Evolutionary conservation across 2,329 filamentous ascomycete species (phyloP).

Genomic region (Dothideomycetes sp.): DNA sequence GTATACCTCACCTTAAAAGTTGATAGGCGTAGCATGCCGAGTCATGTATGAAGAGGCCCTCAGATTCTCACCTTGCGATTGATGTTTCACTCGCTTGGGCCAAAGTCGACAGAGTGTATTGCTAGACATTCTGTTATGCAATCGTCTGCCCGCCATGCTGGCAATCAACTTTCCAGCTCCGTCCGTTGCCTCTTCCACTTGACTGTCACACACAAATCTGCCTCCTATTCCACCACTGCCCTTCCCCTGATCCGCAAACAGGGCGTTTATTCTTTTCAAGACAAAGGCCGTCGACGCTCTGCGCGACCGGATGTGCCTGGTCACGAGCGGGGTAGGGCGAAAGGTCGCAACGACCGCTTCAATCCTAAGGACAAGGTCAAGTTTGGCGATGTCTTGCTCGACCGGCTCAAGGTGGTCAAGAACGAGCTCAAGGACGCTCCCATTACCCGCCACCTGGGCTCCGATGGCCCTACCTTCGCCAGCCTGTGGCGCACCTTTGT

Average conservation of each 20-base stretch:
- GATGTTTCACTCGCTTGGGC: too few relatives aligned
- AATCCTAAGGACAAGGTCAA: background rate
- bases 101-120: too few relatives aligned
- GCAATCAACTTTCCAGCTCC: slow-evolving; percentile 29
- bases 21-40: too few relatives aligned
- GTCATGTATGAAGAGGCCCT: too few relatives aligned
- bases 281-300: too few relatives aligned
- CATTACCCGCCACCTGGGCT: slow-evolving; percentile 17
- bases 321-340: too few relatives aligned
- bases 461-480: slow-evolving; percentile 15
- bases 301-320: too few relatives aligned
- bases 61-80: too few relatives aligned
- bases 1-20: too few relatives aligned
- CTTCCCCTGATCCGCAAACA: background rate
- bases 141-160: slow-evolving; percentile 11
- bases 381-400: slow-evolving; percentile 12
- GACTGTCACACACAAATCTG: slow-evolving; percentile 15
- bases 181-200: slow-evolving; percentile 18
- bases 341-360: background rate
- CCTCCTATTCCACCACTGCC: background rate
- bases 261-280: too few relatives aligned
- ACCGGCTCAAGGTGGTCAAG: slow-evolving; percentile 14
- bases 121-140: slow-evolving; percentile 16
- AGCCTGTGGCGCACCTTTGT: slow-evolving; percentile 17
- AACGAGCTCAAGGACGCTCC: slow-evolving; percentile 21